phyloP scores from a whole-genome alignment of 1,139 yeast species.

The Arxiozyma heterogenica region DNA sequence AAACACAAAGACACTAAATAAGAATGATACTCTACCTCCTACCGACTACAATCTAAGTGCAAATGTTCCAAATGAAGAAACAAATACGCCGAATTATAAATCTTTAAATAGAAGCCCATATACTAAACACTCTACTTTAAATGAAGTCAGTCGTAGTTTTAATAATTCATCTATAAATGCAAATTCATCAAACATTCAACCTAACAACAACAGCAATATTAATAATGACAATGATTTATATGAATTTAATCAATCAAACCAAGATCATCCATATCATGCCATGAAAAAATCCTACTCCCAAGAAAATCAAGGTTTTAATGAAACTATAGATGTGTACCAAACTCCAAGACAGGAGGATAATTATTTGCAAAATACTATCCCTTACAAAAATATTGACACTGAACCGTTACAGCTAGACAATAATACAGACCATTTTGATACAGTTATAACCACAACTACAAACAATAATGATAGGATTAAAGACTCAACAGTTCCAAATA shows the following conservation, averaged over 20 bases:
- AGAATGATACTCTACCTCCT: not conserved
- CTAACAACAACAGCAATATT: not conserved
- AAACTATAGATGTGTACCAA: not conserved
- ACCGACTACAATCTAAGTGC: not conserved
- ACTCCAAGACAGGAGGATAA: not conserved
- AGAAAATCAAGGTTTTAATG: not conserved
- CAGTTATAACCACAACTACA: not conserved
- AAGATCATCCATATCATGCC: not conserved
- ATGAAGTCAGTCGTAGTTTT: constrained; percentile 13
- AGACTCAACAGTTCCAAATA: not conserved
- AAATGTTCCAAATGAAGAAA: not conserved
- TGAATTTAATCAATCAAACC: not conserved
- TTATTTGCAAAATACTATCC: not conserved
- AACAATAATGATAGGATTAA: not conserved
- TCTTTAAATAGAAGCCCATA: constrained; percentile 19
- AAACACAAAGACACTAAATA: not conserved
- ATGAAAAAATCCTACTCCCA: not conserved
- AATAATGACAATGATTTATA: not conserved
- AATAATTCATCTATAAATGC: not conserved
- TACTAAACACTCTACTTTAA: constrained; percentile 16
- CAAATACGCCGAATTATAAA: not conserved
- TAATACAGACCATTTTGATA: not conserved
- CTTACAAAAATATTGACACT: not conserved
- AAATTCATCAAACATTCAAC: not conserved
- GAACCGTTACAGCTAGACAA: not conserved